Conservation (phyloP, 768 basidiomycete species). For the Russula olivacea region DNA sequence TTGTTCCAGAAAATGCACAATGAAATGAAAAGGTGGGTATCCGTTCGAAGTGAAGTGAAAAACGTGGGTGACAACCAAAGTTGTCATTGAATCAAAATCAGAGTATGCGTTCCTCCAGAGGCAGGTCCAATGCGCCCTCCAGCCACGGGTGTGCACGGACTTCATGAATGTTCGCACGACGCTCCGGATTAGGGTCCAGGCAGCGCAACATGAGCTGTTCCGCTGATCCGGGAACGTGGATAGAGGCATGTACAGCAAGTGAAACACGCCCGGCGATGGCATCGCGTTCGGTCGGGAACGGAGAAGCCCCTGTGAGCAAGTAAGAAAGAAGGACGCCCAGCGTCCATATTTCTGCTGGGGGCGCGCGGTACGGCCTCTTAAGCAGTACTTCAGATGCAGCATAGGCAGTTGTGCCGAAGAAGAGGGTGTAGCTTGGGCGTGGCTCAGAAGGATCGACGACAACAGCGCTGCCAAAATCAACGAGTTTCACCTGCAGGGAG, state of each 20-base stretch:
- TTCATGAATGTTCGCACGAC: slow-evolving; percentile 75
- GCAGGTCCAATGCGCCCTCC: slow-evolving; percentile 31
- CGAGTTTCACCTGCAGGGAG: slow-evolving; percentile 70
- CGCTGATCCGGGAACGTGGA: slow-evolving; percentile 33
- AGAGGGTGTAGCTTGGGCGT: slow-evolving; percentile 65
- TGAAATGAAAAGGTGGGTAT: slow-evolving; percentile 17
- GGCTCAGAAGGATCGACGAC: slow-evolving; percentile 58
- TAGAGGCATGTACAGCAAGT: slow-evolving; percentile 32
- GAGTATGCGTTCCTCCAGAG: slow-evolving; percentile 17
- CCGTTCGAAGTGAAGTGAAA: slow-evolving; percentile 4
- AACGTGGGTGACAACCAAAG: slow-evolving; percentile 3
- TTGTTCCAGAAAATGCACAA: slow-evolving; percentile 17
- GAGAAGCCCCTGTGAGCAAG: slow-evolving; percentile 86
- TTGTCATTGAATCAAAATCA: slow-evolving; percentile 1
- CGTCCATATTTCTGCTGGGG: slow-evolving; percentile 95
- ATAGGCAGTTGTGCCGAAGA: slow-evolving; percentile 94
- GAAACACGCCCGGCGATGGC: slow-evolving; percentile 62
- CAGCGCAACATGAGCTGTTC: slow-evolving; percentile 68
- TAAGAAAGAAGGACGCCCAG: slow-evolving; percentile 93
- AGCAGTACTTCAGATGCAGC: slow-evolving; percentile 91
- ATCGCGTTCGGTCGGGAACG: slow-evolving; percentile 83
- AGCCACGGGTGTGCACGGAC: slow-evolving; percentile 87
- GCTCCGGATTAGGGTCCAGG: slow-evolving; percentile 75
- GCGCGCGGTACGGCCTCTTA: slow-evolving; percentile 83
- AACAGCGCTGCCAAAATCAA: slow-evolving; percentile 92